Evolutionary conservation across 305 asterid species (phyloP).

Genomic region (Fraxinus xanthoxyloides): DNA sequence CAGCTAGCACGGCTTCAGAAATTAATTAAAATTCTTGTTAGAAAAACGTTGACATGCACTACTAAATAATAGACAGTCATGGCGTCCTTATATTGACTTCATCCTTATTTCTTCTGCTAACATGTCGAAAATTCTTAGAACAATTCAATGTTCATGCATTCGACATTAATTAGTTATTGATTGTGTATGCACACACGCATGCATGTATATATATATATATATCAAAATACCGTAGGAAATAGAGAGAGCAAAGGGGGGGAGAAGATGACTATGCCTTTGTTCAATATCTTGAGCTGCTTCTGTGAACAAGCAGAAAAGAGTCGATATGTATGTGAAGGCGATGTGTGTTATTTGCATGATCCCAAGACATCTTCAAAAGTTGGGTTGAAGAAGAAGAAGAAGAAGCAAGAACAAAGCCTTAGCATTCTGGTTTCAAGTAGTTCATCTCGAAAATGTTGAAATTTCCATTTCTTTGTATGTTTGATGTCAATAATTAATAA

Average conservation of each 20-base stretch:
- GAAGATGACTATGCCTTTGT: constrained; percentile 28
- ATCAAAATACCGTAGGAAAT: background rate
- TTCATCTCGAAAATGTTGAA: background rate
- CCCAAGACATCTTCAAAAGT: background rate
- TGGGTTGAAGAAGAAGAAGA: constrained; percentile 21
- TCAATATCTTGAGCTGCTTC: constrained; percentile 26
- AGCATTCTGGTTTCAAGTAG: constrained; percentile 15
- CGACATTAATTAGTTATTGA: background rate
- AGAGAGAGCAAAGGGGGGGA: background rate
- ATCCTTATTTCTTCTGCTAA: background rate
- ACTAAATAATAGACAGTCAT: background rate
- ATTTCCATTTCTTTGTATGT: background rate
- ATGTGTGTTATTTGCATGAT: constrained; percentile 30
- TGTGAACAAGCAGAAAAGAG: constrained; percentile 33
- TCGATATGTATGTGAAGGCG: constrained; percentile 32
- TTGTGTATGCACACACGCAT: background rate
- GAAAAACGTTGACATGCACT: background rate
- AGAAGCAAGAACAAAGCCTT: constrained; percentile 1
- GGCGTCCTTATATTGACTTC: constrained; percentile 37
- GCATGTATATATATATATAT: background rate
- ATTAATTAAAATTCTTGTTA: background rate
- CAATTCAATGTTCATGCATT: constrained; percentile 20
- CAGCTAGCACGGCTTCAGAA: background rate
- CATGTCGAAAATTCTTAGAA: constrained; percentile 16
- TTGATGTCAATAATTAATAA: background rate